Evolutionary conservation across 1,284 basidiomycete species (phyloP), one percentile per base, ranked within the genome.

Genomic region (Crepidotus sp.): DNA sequence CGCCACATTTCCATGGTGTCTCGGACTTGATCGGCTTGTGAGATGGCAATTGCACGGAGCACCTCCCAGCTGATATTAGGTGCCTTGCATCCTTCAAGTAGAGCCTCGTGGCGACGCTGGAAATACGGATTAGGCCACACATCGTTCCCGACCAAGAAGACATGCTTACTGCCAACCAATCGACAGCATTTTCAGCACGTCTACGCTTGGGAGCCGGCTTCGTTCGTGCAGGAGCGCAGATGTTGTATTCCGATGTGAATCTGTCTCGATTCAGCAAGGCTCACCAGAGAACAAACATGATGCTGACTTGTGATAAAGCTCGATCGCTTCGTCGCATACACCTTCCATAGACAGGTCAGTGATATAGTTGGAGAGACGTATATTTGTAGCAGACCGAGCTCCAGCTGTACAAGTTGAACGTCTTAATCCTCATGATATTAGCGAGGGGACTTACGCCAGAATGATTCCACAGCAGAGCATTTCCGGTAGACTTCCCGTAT

Each of bases 1-100:
- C 22, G 34, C 42, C 40, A 42, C 17, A 42, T 35, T 14, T 35
- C 31, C 24, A 32, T n/a, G 4, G 40, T 35, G 7, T 42, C 40
- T 25, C 17, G 17, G 10, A 14, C 25, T 27, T 42, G 35, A 17
- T 42, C 40, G 13, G 36, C n/a, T 10, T 45, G 36, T 9, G 43
- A 45, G 3, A 40, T 31, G 22, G 36, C 30, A 18, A 45, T 45
- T 10, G 30, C 30, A 22, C 36, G 43, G 2, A 35, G 9, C 10
- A 19, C n/a, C 18, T 25, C 21, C 36, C 30, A 40, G 17, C 22
- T 18, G 29, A 39, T 34, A 18, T 45, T 37, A 11, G 43, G 43
- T 15, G 22, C 18, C 11, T 45, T 39, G 11, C 37, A 24, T 25
- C 43, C 43, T 7, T 40, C 36, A 1, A 45, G 29, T 11, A 45